These are phyloP conservation scores for Saussurea involucrata DNA, from an alignment of 129 eudicot genomes.

Conservation along the genomic window DNA sequence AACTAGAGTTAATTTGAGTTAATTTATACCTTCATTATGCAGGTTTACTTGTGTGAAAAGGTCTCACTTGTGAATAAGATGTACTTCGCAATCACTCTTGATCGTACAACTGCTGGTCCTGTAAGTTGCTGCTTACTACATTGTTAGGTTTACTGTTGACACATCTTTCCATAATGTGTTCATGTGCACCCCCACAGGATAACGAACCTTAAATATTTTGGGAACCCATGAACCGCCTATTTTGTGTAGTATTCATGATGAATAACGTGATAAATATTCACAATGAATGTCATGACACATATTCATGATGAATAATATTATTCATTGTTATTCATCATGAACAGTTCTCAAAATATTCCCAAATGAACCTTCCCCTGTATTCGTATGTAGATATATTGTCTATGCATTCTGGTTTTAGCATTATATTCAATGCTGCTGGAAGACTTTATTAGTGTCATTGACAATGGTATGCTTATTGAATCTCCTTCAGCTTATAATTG, in stretches of 20 bases:
- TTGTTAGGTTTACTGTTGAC: background rate
- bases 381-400: background rate
- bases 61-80: constrained; percentile 89
- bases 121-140: constrained; percentile 45
- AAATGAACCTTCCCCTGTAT: background rate
- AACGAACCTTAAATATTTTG: background rate
- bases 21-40: constrained; percentile 17
- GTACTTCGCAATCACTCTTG: constrained; percentile 97
- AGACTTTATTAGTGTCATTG: background rate
- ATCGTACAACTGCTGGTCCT: constrained; percentile 94
- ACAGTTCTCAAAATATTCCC: background rate
- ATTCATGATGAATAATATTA: background rate
- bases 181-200: background rate
- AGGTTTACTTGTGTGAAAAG: constrained; percentile 92
- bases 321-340: background rate
- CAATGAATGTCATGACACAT: background rate
- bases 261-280: background rate
- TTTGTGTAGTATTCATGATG: background rate
- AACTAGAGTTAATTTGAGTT: background rate
- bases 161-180: background rate
- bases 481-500: constrained; percentile 70
- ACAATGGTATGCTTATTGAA: constrained; percentile 2
- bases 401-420: background rate
- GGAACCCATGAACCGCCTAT: background rate
- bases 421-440: background rate